Conservation (phyloP, 176 grass and related monocot species). For the Panicum miliaceum region DNA sequence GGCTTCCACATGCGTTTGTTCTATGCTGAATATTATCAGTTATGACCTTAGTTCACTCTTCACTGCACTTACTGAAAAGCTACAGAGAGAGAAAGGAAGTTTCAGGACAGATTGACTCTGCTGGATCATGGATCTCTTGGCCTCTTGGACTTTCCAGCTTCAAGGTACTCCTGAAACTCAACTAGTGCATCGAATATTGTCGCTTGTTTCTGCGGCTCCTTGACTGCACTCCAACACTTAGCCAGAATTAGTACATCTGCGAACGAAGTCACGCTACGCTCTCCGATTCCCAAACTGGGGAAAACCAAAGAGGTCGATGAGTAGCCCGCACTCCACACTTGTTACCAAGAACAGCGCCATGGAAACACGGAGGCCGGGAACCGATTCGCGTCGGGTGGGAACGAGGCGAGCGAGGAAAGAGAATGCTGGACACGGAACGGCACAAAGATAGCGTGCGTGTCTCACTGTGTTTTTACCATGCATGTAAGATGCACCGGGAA, state of each 20-base stretch:
- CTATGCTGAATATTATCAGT: neutral
- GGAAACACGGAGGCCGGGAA: slow-evolving; percentile 50
- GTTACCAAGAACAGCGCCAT: slow-evolving; percentile 47
- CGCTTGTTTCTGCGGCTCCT: neutral
- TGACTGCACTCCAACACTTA: slow-evolving; percentile 27
- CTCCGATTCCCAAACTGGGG: slow-evolving; percentile 41
- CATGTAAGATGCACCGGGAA: slow-evolving; percentile 12
- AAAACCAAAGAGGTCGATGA: slow-evolving; percentile 36
- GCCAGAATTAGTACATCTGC: slow-evolving; percentile 24
- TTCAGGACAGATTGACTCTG: neutral
- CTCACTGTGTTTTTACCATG: neutral
- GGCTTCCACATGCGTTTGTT: neutral
- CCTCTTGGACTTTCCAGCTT: neutral
- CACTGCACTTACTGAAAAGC: neutral
- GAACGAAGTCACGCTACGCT: slow-evolving; percentile 20
- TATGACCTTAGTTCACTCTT: neutral
- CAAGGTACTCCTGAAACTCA: neutral
- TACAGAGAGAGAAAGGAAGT: neutral
- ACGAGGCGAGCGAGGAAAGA: slow-evolving; percentile 37
- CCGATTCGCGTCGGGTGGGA: slow-evolving; percentile 39
- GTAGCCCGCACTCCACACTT: slow-evolving; percentile 51
- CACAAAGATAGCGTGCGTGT: slow-evolving; percentile 23
- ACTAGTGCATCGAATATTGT: neutral
- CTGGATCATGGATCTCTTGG: neutral
- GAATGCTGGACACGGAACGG: slow-evolving; percentile 19